Evolutionary conservation across 176 grass and related monocot genomes (phyloP).

Genomic region (Oryza nivara): DNA sequence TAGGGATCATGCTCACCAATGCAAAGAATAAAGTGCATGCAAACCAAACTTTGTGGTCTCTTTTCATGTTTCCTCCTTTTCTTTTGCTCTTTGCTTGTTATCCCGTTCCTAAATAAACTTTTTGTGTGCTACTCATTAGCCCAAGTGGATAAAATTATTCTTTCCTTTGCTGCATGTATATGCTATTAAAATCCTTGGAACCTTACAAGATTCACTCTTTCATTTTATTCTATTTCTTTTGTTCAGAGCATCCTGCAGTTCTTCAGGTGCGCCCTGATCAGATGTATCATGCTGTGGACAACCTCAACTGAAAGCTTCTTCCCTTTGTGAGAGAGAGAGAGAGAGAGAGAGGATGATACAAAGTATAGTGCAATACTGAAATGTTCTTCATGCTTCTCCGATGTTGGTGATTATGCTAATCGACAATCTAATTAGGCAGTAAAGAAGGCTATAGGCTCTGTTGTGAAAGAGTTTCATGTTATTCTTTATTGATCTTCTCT

Average conservation of each 20-base stretch:
- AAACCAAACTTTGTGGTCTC: not conserved
- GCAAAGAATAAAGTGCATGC: not conserved
- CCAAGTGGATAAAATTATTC: not conserved
- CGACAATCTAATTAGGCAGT: not conserved
- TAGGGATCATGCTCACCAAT: not conserved
- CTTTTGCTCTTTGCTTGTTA: not conserved
- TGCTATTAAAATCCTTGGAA: not conserved
- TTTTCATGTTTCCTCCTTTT: not conserved
- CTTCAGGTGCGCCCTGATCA: constrained; percentile 44
- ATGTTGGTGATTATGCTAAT: not conserved
- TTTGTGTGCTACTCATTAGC: constrained; percentile 1
- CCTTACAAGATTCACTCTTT: not conserved
- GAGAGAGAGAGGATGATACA: not conserved
- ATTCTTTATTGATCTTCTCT: not conserved
- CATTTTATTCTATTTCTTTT: not conserved
- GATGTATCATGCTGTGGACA: constrained; percentile 33
- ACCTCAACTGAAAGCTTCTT: constrained; percentile 23
- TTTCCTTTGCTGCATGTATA: not conserved
- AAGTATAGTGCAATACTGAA: not conserved
- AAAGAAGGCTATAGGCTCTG: constrained; percentile 3
- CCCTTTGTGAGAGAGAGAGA: not conserved
- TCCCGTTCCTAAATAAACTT: constrained; percentile 2
- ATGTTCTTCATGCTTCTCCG: not conserved
- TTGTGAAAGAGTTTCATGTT: not conserved
- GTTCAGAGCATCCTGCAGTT: constrained; percentile 37